Percentiles rank a stretch among this genome's conserved stretches.
These are phyloP conservation scores for Neurospora pannonica DNA, from an alignment of 495 filamentous ascomycete species.

Conservation along the genomic window DNA sequence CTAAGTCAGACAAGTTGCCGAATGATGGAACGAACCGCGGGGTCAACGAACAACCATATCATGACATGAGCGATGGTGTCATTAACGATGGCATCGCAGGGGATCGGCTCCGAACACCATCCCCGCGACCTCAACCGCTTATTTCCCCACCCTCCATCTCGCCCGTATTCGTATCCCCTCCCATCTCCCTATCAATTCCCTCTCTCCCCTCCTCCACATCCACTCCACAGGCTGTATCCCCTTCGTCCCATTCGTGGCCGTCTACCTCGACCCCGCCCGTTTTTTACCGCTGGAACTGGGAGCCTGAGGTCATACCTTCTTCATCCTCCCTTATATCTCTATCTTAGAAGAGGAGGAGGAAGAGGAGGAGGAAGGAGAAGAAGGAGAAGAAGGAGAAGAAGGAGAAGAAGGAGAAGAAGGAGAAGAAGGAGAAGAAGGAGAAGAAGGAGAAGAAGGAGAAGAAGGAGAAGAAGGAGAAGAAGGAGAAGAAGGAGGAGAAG, in stretches of 20 bases:
- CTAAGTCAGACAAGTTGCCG: neutral
- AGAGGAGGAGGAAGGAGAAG: too few relatives aligned
- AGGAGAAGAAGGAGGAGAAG: neutral
- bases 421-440: neutral
- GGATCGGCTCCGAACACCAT: neutral
- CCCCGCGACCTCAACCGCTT: neutral
- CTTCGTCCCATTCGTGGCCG: neutral
- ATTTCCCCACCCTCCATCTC: neutral
- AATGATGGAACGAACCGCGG: fast-evolving
- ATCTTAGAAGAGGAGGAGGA: too few relatives aligned
- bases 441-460: neutral
- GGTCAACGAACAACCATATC: neutral
- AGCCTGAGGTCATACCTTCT: neutral
- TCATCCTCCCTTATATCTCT: too few relatives aligned
- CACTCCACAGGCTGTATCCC: neutral
- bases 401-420: too few relatives aligned
- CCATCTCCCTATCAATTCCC: neutral
- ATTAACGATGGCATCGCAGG: neutral
- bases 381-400: too few relatives aligned
- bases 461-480: neutral
- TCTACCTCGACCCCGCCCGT: neutral
- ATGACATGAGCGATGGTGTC: neutral
- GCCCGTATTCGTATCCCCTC: neutral
- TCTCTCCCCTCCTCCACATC: neutral
- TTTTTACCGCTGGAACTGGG: too few relatives aligned